Conservation (phyloP, 2,329 filamentous ascomycete genomes). For the Pseudogymnoascus sp. region DNA sequence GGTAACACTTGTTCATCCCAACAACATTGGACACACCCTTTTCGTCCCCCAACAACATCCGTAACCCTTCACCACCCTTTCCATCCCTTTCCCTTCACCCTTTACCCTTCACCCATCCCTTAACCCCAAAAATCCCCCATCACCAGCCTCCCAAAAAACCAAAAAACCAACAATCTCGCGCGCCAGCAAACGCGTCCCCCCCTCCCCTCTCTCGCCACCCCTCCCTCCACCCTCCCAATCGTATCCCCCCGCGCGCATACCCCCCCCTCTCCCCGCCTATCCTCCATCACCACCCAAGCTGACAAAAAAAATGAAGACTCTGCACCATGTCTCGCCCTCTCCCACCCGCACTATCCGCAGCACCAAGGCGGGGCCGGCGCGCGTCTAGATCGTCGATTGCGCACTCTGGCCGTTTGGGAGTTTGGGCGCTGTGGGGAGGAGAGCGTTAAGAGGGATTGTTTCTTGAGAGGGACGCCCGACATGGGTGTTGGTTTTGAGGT, state of each 20-base stretch:
- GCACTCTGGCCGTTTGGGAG: neutral
- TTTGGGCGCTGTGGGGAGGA: neutral
- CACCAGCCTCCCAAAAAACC: neutral
- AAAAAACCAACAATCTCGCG: neutral
- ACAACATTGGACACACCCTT: conserved; percentile 5
- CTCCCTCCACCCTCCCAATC: neutral
- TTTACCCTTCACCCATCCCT: neutral
- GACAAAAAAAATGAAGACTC: neutral
- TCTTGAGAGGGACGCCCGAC: neutral
- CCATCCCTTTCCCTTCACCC: conserved; percentile 20
- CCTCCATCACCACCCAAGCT: neutral
- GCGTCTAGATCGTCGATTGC: neutral
- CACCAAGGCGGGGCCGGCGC: neutral
- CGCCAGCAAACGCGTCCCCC: neutral
- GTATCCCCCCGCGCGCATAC: neutral
- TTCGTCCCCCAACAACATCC: conserved; percentile 9
- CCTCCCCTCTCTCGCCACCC: neutral
- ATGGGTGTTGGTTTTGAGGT: neutral
- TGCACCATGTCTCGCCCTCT: neutral
- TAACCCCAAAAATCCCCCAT: neutral
- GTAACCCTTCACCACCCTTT: conserved; percentile 36
- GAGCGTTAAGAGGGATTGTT: neutral
- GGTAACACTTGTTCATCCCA: conserved; percentile 6
- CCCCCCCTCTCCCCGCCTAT: neutral
- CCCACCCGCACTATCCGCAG: neutral